Conservation (phyloP, 306 rosid genomes). For the Sechiopsis laciniata region DNA sequence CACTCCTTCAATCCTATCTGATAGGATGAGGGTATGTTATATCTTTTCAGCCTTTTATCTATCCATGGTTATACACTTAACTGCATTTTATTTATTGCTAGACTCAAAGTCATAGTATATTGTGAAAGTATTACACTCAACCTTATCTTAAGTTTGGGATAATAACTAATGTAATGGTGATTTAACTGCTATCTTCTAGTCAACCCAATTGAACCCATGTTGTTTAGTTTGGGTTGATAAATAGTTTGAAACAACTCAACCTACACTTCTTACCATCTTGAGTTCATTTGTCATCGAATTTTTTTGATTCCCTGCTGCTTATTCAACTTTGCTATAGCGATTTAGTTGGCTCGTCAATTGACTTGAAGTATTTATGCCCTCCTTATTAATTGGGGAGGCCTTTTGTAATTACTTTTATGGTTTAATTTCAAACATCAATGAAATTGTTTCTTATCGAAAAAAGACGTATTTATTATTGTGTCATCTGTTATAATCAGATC, state of each 20-base stretch:
- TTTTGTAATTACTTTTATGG: too few species aligned
- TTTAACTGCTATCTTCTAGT: not conserved
- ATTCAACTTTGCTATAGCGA: too few species aligned
- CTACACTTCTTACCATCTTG: too few species aligned
- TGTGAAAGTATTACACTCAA: not conserved
- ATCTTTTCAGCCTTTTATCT: not conserved
- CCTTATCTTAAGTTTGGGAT: too few species aligned
- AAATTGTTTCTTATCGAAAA: too few species aligned
- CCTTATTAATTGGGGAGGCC: too few species aligned
- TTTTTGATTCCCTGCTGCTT: too few species aligned
- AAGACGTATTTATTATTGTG: not conserved
- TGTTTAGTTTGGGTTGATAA: not conserved
- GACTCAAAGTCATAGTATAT: not conserved
- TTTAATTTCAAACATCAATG: too few species aligned
- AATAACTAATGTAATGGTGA: not conserved
- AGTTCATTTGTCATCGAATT: too few species aligned
- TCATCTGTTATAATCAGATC: not conserved
- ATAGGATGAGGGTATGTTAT: slow-evolving; percentile 29
- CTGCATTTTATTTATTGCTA: not conserved
- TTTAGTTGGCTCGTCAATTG: too few species aligned
- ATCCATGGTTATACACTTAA: not conserved
- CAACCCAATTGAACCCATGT: not conserved
- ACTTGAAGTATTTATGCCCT: too few species aligned
- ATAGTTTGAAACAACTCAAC: not conserved
- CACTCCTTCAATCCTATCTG: slow-evolving; percentile 30